Percentiles rank a stretch among this genome's conserved stretches.
Evolutionary conservation across 163 green algal species (phyloP).

Genomic region (Volvox carteri): DNA sequence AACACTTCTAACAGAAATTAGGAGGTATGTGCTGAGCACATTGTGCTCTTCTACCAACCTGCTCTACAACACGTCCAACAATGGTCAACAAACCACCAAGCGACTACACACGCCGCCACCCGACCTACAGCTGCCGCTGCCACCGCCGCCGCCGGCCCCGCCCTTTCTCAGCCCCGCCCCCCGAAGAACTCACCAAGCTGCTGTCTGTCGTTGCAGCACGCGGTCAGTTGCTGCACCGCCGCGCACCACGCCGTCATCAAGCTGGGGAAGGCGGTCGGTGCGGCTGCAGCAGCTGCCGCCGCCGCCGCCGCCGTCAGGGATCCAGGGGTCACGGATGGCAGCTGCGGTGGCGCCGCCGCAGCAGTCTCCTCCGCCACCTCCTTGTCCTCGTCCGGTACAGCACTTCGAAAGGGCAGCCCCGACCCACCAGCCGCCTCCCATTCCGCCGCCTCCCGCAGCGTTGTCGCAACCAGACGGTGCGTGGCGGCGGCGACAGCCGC

Average conservation of each 20-base stretch:
- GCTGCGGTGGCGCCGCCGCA: too few relatives aligned
- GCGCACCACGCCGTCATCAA: slow-evolving; percentile 27
- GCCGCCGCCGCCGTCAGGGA: background rate
- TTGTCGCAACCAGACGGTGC: background rate
- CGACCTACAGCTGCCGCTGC: too few relatives aligned
- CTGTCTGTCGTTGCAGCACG: slow-evolving; percentile 21
- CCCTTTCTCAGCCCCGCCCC: too few relatives aligned
- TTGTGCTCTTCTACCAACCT: too few relatives aligned
- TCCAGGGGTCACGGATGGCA: background rate
- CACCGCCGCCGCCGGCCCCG: too few relatives aligned
- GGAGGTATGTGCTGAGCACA: too few relatives aligned
- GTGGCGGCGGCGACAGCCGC: background rate
- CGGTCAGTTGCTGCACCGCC: slow-evolving; percentile 16
- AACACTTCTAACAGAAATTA: too few relatives aligned
- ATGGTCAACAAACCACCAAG: too few relatives aligned
- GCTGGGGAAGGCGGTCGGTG: too few relatives aligned
- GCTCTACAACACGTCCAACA: too few relatives aligned
- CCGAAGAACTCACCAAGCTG: slow-evolving; percentile 29
- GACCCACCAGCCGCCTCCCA: background rate
- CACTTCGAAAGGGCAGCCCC: slow-evolving; percentile 4
- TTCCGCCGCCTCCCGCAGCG: background rate
- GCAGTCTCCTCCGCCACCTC: background rate
- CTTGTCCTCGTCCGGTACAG: background rate
- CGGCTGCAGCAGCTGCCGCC: too few relatives aligned
- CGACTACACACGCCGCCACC: too few relatives aligned